A percentile compares a stretch with the other conserved stretches of the same genome.
These are phyloP conservation scores for Mrakia hoshinonis DNA, from an alignment of 768 basidiomycete genomes.

Conservation along the genomic window DNA sequence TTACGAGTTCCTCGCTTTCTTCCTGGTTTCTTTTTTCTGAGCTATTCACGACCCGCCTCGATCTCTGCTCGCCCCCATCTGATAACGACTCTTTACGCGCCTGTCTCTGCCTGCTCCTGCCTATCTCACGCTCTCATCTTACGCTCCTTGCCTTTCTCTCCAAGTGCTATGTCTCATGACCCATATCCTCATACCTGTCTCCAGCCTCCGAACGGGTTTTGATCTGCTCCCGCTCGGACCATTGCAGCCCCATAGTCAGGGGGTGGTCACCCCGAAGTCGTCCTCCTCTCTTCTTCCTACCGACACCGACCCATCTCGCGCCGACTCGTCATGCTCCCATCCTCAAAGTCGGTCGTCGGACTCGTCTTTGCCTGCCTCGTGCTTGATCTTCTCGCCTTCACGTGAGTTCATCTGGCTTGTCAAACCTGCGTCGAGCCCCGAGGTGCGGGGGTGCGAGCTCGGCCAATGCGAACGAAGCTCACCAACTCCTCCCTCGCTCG, in stretches of 20 bases:
- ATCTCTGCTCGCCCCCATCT: too few relatives aligned
- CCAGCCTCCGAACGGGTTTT: neutral
- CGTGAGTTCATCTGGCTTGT: constrained; percentile 41
- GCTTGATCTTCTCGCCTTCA: constrained; percentile 62
- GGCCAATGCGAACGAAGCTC: neutral
- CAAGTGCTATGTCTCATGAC: neutral
- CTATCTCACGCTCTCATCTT: neutral
- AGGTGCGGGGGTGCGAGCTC: neutral
- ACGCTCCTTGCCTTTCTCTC: neutral
- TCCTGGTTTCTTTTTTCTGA: too few relatives aligned
- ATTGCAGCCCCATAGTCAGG: too few relatives aligned
- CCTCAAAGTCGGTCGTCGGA: constrained; percentile 52
- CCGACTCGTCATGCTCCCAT: neutral
- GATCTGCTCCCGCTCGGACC: too few relatives aligned
- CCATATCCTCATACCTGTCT: neutral
- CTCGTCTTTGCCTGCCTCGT: constrained; percentile 85
- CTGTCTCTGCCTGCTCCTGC: too few relatives aligned
- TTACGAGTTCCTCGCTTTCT: too few relatives aligned
- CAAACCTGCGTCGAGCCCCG: constrained; percentile 23
- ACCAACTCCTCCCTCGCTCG: neutral
- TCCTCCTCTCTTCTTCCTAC: too few relatives aligned
- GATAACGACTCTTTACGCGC: too few relatives aligned
- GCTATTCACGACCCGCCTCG: too few relatives aligned
- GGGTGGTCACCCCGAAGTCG: too few relatives aligned
- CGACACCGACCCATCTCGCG: too few relatives aligned